These are phyloP conservation scores for Globisporangium yorkense DNA, from an alignment of 352 stramenopile species.

Conservation along the genomic window DNA sequence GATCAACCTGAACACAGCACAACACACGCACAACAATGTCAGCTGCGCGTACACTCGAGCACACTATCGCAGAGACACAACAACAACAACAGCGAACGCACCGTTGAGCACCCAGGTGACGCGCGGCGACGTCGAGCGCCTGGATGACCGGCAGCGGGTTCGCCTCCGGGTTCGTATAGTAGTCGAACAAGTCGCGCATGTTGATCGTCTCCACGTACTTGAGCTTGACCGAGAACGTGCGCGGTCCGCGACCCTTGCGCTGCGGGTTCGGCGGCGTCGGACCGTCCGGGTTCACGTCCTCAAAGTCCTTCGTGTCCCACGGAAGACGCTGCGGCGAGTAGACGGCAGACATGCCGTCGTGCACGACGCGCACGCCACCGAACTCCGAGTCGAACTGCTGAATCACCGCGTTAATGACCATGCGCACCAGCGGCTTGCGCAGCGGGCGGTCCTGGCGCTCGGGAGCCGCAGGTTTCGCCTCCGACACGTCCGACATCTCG, in stretches of 20 bases:
- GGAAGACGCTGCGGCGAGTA: conserved; percentile 45
- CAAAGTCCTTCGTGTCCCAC: conserved; percentile 48
- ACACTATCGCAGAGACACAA: background rate
- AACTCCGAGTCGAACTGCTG: conserved; percentile 49
- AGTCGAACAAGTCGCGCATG: conserved; percentile 34
- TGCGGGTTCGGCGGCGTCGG: conserved; percentile 17
- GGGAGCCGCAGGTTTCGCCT: conserved; percentile 6
- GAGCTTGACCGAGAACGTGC: conserved; percentile 65
- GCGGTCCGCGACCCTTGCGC: conserved; percentile 26
- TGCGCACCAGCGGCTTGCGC: conserved; percentile 42
- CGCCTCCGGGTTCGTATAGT: conserved; percentile 47
- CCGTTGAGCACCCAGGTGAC: conserved; percentile 45
- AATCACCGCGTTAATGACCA: conserved; percentile 55
- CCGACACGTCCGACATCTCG: conserved; percentile 32
- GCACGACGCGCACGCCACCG: conserved; percentile 44
- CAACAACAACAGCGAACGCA: conserved; percentile 1
- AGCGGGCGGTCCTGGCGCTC: conserved; percentile 30
- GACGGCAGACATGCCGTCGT: conserved; percentile 58
- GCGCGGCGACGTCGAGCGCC: conserved; percentile 65
- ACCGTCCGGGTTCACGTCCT: conserved; percentile 46
- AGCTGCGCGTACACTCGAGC: background rate
- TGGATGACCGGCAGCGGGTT: conserved; percentile 63
- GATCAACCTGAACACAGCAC: conserved; percentile 27
- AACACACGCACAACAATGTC: background rate
- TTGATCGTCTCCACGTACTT: conserved; percentile 58